Conservation (phyloP, 805 yeast species). For the Candida stauntonica region DNA sequence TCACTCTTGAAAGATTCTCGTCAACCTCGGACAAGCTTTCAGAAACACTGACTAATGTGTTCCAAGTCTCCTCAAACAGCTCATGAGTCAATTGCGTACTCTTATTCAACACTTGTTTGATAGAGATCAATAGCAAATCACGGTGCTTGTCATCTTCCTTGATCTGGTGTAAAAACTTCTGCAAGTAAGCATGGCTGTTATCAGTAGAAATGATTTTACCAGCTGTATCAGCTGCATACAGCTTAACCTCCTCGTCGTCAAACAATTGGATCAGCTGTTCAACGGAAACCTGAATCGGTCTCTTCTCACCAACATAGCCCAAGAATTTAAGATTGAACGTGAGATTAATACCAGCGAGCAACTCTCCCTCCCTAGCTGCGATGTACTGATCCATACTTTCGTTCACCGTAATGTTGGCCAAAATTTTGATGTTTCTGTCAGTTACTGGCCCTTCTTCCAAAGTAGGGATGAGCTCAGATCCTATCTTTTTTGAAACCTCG, state of each 20-base stretch:
- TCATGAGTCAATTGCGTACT: constrained; percentile 23
- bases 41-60: constrained; percentile 17
- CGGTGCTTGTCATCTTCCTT: constrained; percentile 19
- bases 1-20: constrained; percentile 22
- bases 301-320: constrained; percentile 44
- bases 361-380: constrained; percentile 18
- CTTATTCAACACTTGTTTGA: constrained; percentile 28
- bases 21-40: constrained; percentile 16
- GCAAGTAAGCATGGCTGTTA: constrained; percentile 34
- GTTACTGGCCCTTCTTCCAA: constrained; percentile 19
- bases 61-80: constrained; percentile 26
- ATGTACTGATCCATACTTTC: constrained; percentile 24
- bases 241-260: constrained; percentile 34
- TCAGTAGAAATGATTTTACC: constrained; percentile 45
- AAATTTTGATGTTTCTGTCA: constrained; percentile 22
- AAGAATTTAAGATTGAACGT: constrained; percentile 40
- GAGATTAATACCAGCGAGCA: constrained; percentile 16
- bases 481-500: constrained; percentile 24
- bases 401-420: constrained; percentile 23
- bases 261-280: constrained; percentile 34
- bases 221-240: constrained; percentile 48
- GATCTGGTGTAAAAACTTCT: constrained; percentile 32
- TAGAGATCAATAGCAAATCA: constrained; percentile 28
- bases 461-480: constrained; percentile 24
- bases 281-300: constrained; percentile 31